Evolutionary conservation across 2,329 filamentous ascomycete species (phyloP).

Genomic region (Drechslera avenae): DNA sequence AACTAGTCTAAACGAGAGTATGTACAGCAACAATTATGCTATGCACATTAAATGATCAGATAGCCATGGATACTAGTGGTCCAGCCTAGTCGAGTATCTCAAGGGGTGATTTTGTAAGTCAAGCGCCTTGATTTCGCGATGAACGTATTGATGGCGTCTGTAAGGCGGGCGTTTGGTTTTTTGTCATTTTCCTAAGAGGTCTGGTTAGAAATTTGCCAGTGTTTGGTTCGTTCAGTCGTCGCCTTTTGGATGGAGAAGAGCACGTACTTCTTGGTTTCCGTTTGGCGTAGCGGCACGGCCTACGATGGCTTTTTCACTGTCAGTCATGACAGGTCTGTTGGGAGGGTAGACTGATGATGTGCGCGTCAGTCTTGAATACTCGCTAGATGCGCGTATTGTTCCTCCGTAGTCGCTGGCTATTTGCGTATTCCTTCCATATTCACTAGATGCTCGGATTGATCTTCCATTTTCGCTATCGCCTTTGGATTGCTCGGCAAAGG

Average conservation of each 20-base stretch:
- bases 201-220: not conserved
- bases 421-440: too few relatives aligned
- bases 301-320: conserved; percentile 18
- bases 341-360: not conserved
- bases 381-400: not conserved
- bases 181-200: conserved; percentile 1
- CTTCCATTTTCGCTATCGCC: too few relatives aligned
- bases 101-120: conserved; percentile 20
- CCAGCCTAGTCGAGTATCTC: not conserved
- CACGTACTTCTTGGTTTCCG: conserved; percentile 13
- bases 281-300: conserved; percentile 13
- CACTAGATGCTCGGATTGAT: too few relatives aligned
- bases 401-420: too few relatives aligned
- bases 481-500: not conserved
- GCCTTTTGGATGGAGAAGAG: not conserved
- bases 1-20: too few relatives aligned
- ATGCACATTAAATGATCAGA: too few relatives aligned
- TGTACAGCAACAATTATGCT: too few relatives aligned
- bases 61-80: too few relatives aligned
- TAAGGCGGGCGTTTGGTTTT: not conserved
- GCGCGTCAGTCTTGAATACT: not conserved
- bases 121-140: conserved; percentile 15
- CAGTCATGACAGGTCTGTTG: conserved; percentile 8
- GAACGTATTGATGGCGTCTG: conserved; percentile 15
- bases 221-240: not conserved